Base-by-base conservation (phyloP, 225 moss, liverwort and hornwort genomes). In the Polytrichum formosum region DNA sequence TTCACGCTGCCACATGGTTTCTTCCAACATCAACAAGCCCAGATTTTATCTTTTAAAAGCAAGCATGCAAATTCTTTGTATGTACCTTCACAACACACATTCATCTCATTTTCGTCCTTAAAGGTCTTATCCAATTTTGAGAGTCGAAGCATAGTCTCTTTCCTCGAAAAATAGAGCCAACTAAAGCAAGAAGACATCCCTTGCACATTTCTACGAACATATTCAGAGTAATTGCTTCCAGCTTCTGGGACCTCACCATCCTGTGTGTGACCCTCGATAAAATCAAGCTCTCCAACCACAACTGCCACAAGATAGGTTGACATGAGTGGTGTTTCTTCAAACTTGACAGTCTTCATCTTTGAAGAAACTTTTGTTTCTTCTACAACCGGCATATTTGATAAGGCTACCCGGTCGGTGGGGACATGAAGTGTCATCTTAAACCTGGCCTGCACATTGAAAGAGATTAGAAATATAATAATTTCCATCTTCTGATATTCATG, bases 321-420 rank as follows among this genome's bases (percentile, higher is more conserved):
- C 91, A 91, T 91, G 74, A 75, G 84, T 8, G 91, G 91, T 76
- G 91, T 85, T 78, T 91, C 91, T 76, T 91, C 82, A 67, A 91
- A 91, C 61, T 56, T 74, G 67, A 91, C 69, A 61, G 88, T 84
- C 84, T 86, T 91, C 74, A 61, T 75, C 55, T 77, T 76, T 46
- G 75, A 70, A 16, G 80, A 75, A 2, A 22, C 70, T 66, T 60
- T 53, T 25, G 31, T 66, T 79, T 89, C 91, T 70, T 86, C 85
- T 55, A 76, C 73, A 53, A 91, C 55, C 63, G 89, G 89, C 91
- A 91, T 91, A 58, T 91, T 91, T 28, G 91, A 91, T 63, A 91
- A 74, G 5, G 89, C 89, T 54, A 91, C 89, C 82, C 84, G 81
- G 10, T 91, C 84, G 27, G 70, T 74, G 27, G 91, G 85, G 33